Percentiles rank a stretch among this genome's conserved stretches.
Conservation (phyloP, 1,284 basidiomycete genomes). For the Athelia sp. region DNA sequence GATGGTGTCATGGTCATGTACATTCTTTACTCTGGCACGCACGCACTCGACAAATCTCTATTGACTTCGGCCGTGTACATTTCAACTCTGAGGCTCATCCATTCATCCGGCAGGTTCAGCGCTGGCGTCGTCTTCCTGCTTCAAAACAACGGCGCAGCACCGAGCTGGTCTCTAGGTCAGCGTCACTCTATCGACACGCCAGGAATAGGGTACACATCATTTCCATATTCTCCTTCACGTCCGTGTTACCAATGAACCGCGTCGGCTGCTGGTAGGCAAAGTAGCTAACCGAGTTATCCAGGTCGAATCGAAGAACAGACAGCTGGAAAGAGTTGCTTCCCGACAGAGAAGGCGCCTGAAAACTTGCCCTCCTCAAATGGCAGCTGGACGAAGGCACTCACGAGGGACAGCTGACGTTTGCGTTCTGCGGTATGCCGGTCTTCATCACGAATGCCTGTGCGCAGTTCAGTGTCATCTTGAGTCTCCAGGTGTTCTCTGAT, state of each 20-base stretch:
- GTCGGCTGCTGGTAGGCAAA: constrained; percentile 21
- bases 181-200: no score
- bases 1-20: constrained; percentile 9
- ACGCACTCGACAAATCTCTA: constrained; percentile 15
- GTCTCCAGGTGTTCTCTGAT: not conserved
- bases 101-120: not conserved
- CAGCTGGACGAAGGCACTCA: constrained; percentile 19
- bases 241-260: constrained; percentile 11
- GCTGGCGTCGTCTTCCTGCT: constrained; percentile 8
- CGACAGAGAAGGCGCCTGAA: constrained; percentile 16
- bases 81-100: no score
- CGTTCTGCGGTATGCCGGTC: constrained; percentile 17
- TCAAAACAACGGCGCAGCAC: no score
- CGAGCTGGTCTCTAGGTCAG: no score
- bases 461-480: constrained; percentile 1
- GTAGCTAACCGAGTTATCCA: constrained; percentile 9
- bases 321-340: constrained; percentile 14
- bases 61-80: no score
- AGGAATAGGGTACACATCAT: no score
- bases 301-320: not conserved
- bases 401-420: constrained; percentile 19
- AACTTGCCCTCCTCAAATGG: constrained; percentile 20
- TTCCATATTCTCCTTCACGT: constrained; percentile 8
- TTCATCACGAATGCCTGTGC: constrained; percentile 11
- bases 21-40: constrained; percentile 13